Base-by-base conservation (phyloP, 441 rosid species). In the Croton setiger region DNA sequence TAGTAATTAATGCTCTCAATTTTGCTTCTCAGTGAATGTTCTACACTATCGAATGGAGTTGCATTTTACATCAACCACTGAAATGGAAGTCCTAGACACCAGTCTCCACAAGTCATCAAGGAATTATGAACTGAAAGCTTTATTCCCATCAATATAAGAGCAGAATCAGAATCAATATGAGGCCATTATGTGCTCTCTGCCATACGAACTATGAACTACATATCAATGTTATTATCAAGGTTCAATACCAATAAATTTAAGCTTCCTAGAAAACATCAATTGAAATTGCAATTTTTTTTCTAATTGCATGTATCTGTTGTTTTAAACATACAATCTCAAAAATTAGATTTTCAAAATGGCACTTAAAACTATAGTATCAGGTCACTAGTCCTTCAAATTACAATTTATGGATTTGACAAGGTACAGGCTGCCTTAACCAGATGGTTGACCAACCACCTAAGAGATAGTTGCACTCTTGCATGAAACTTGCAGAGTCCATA, bases 71-170 rank as follows among this genome's bases (percentile, higher is more conserved):
- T 21, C 31, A 49, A 64, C 57, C n/a, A 18, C 35, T 48, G 14
- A 64, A 33, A 45, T 21, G 15, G 27, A 13, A 48, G 15, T 33
- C 47, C 11, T 45, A 45, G 43, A 63, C 20, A 5, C 43, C 23
- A 45, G 55, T 45, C 66, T 44, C 52, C 52, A 62, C 21, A 31
- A 27, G 17, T 13, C 57, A 64, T 64, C 58, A 64, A 64, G 48
- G 39, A 57, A 49, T 36, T 12, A 15, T 31, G 36, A 55, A 23
- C 31, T 27, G 17, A 11, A 55, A 55, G 23, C 2, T 13, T 23
- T 27, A 27, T 27, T 27, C 31, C 31, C 31, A 27, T 27, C 31
- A 27, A 14, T 39, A 60, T 37, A 31, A 39, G 33, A 37, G 51
- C 27, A 2, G 4, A 7, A 41, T 18, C 3, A 13, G 36, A 4